phyloP scores from a whole-genome alignment of 2,329 filamentous ascomycete species.

The Scytalidium sp. region DNA sequence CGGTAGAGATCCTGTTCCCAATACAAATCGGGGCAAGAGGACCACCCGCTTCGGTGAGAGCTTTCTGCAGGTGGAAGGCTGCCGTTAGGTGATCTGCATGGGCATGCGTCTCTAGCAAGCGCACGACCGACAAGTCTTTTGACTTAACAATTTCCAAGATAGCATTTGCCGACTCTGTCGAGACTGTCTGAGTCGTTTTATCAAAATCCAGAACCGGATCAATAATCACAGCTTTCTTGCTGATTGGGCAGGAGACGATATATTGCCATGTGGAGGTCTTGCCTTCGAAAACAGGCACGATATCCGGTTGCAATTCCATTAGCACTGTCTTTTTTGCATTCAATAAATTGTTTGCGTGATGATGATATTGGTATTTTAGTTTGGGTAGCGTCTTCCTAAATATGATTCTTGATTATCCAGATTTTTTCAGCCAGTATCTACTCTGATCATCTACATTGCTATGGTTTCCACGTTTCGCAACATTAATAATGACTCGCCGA shows the following conservation, averaged over 20 bases:
- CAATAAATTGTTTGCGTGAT: too few relatives aligned
- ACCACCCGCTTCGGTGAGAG: conserved; percentile 25
- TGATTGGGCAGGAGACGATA: conserved; percentile 50
- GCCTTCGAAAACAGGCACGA: conserved; percentile 32
- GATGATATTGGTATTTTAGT: too few relatives aligned
- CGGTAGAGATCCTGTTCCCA: conserved; percentile 46
- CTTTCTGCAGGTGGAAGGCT: conserved; percentile 51
- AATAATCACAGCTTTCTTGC: conserved; percentile 50
- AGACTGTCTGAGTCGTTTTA: conserved; percentile 37
- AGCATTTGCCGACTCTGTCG: conserved; percentile 48
- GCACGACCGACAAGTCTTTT: conserved; percentile 43
- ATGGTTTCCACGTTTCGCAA: too few relatives aligned
- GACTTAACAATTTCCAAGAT: conserved; percentile 41
- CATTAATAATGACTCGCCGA: too few relatives aligned
- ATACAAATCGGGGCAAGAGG: conserved; percentile 45
- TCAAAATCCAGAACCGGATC: conserved; percentile 60
- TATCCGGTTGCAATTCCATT: conserved; percentile 14
- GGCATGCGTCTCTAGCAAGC: conserved; percentile 59
- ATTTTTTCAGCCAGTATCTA: too few relatives aligned
- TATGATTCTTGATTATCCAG: too few relatives aligned
- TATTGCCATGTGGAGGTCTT: conserved; percentile 57
- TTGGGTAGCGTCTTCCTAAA: too few relatives aligned
- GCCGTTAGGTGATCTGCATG: conserved; percentile 60
- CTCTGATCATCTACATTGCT: too few relatives aligned
- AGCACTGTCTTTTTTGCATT: too few relatives aligned